Evolutionary conservation across 805 yeast genomes (phyloP).

Genomic region (Candida quercuum): DNA sequence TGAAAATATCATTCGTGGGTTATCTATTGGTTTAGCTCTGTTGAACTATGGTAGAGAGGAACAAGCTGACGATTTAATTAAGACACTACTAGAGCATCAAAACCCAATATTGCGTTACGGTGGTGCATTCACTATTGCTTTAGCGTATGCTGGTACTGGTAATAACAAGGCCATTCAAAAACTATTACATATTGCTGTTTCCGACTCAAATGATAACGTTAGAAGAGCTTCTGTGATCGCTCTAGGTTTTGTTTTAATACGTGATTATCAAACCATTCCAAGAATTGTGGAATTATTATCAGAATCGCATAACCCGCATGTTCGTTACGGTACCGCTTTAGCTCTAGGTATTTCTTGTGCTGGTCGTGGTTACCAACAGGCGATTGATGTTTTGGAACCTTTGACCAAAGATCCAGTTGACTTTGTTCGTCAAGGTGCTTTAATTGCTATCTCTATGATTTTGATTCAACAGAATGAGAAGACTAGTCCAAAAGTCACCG

Average conservation of each 20-base stretch:
- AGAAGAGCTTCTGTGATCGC: conserved; percentile 94
- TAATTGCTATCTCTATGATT: conserved; percentile 87
- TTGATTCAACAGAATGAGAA: conserved; percentile 85
- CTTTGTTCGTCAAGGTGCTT: conserved; percentile 97
- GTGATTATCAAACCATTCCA: conserved; percentile 91
- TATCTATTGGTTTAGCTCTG: conserved; percentile 84
- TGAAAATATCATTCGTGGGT: conserved; percentile 90
- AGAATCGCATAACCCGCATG: conserved; percentile 96
- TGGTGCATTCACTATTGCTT: conserved; percentile 89
- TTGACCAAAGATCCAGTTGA: conserved; percentile 91
- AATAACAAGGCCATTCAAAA: conserved; percentile 81
- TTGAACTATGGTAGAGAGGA: conserved; percentile 84
- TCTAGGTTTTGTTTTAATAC: conserved; percentile 83
- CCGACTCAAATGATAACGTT: conserved; percentile 94
- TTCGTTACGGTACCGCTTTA: conserved; percentile 95
- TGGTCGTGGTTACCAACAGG: conserved; percentile 83
- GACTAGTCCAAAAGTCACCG: conserved; percentile 72
- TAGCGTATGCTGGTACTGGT: conserved; percentile 97
- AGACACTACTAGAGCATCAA: conserved; percentile 63
- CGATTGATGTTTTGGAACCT: conserved; percentile 89
- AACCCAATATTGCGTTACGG: conserved; percentile 88
- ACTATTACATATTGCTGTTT: conserved; percentile 87
- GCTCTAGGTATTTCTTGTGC: conserved; percentile 97
- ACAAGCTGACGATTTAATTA: conserved; percentile 65
- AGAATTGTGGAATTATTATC: conserved; percentile 89